Conservation (phyloP, 2,329 filamentous ascomycete species). For the Xylaria polymorpha region DNA sequence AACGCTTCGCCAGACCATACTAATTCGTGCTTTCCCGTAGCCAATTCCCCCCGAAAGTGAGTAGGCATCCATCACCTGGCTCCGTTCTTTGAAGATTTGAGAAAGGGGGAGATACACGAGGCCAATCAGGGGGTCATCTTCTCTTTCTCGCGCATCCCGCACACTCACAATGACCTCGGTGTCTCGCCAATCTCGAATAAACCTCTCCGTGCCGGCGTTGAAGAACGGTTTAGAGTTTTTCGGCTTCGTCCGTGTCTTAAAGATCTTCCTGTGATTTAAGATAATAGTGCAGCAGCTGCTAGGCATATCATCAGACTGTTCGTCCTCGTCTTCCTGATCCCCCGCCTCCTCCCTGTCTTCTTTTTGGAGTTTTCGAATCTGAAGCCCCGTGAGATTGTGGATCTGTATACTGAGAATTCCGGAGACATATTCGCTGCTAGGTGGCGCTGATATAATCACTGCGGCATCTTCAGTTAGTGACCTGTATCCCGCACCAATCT, state of each 20-base stretch:
- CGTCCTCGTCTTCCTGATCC: constrained; percentile 66
- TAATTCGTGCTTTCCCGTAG: constrained; percentile 74
- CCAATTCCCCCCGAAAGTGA: constrained; percentile 79
- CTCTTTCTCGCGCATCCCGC: constrained; percentile 74
- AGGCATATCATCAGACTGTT: constrained; percentile 72
- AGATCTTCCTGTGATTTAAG: constrained; percentile 76
- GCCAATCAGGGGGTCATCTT: constrained; percentile 76
- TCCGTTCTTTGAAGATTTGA: constrained; percentile 70
- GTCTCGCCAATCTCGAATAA: constrained; percentile 74
- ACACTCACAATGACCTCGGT: constrained; percentile 76
- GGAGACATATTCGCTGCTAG: constrained; percentile 69
- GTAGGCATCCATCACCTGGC: constrained; percentile 73
- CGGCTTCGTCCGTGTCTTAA: constrained; percentile 78
- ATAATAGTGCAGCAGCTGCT: constrained; percentile 79
- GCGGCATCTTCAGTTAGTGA: constrained; percentile 7
- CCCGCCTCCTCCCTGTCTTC: constrained; percentile 60
- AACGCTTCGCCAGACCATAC: constrained; percentile 78
- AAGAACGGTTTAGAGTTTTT: constrained; percentile 84
- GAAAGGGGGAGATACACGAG: constrained; percentile 74
- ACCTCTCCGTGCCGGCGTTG: constrained; percentile 79
- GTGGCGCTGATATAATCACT: constrained; percentile 74
- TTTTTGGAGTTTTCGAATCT: constrained; percentile 70
- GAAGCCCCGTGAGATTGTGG: constrained; percentile 77
- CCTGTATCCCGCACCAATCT: background rate
- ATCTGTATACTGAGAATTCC: constrained; percentile 78